Evolutionary conservation across 2,329 filamentous ascomycete species (phyloP).

Genomic region (Aspergillus luchuensis): DNA sequence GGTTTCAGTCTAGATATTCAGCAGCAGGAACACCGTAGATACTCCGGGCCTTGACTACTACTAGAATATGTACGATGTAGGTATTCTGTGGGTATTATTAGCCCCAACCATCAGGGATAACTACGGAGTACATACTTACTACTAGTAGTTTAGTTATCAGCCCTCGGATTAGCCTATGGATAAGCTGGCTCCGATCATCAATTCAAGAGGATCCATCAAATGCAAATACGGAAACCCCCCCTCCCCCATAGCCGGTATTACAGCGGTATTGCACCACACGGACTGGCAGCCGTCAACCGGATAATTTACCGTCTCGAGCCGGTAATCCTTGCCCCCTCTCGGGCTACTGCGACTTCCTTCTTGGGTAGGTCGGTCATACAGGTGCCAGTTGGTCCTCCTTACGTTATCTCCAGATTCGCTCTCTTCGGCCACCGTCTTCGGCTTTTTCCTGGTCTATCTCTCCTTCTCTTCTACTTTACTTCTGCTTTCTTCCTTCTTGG

Average conservation of each 20-base stretch:
- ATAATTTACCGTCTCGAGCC: conserved; percentile 9
- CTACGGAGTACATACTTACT: too few species aligned
- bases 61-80: not conserved
- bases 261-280: not conserved
- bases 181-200: not conserved
- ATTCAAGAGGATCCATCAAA: not conserved
- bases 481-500: conserved; percentile 1
- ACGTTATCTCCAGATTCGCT: conserved; percentile 27
- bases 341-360: not conserved
- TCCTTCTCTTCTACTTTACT: conserved; percentile 1
- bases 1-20: not conserved
- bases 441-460: conserved; percentile 17
- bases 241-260: not conserved
- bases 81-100: too few species aligned
- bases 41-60: not conserved
- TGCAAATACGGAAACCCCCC: not conserved
- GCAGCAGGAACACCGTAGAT: not conserved
- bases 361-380: conserved; percentile 2
- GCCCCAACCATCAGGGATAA: too few species aligned
- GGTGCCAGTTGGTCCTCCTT: conserved; percentile 23
- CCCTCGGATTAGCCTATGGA: not conserved
- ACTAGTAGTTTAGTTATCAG: not conserved
- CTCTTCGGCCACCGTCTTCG: conserved; percentile 22
- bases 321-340: conserved; percentile 3
- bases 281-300: not conserved